These are phyloP conservation scores for Sequoia sempervirens DNA, from an alignment of 75 land plant species.

Conservation along the genomic window DNA sequence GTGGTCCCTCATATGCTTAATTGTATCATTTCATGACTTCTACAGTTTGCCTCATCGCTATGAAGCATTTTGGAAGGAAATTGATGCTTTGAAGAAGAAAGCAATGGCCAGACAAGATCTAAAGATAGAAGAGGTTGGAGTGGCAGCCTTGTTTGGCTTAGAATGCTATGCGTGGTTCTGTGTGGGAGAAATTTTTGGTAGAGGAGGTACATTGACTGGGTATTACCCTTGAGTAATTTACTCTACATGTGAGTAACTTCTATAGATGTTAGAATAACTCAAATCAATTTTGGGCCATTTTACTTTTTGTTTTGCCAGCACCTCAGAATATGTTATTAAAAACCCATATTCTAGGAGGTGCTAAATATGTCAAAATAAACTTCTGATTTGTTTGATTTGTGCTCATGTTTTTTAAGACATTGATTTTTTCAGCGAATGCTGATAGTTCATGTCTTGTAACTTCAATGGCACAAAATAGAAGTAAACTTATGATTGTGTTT, in stretches of 20 bases:
- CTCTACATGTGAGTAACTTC: not conserved
- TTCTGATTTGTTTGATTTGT: not conserved
- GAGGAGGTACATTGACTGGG: slow-evolving; percentile 10
- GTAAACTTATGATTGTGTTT: not conserved
- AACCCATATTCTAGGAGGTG: not conserved
- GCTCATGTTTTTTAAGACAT: not conserved
- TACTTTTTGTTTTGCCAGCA: not conserved
- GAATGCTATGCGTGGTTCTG: slow-evolving; percentile 52
- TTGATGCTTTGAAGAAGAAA: slow-evolving; percentile 34
- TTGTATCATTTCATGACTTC: not conserved
- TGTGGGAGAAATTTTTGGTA: slow-evolving; percentile 44
- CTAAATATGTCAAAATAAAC: not conserved
- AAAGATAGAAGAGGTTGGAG: slow-evolving; percentile 43
- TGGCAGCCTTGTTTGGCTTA: slow-evolving; percentile 32
- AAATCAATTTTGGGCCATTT: not conserved
- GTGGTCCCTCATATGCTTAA: not conserved
- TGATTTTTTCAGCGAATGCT: not conserved
- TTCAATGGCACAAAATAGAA: not conserved
- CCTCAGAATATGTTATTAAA: not conserved
- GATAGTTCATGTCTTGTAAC: not conserved
- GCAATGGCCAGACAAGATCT: slow-evolving; percentile 30
- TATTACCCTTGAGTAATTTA: not conserved
- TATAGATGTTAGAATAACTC: not conserved
- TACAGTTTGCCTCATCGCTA: slow-evolving; percentile 36
- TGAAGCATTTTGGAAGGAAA: slow-evolving; percentile 41